Evolutionary conservation across 1,139 yeast genomes (phyloP).

Genomic region (Waltiozyma sp.): DNA sequence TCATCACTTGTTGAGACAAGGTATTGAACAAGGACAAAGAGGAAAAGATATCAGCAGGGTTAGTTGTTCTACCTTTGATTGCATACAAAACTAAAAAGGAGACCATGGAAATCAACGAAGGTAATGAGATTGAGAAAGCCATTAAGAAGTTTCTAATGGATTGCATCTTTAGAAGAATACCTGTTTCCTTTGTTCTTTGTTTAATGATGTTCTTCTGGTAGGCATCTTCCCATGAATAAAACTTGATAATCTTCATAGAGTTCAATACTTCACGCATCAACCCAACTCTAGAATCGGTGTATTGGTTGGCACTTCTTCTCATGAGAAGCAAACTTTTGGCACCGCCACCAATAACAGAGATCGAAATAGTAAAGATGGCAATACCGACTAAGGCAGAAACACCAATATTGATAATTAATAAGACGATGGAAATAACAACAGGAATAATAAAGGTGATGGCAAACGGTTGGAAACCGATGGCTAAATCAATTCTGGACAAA

Average conservation of each 20-base stretch:
- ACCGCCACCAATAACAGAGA: constrained; percentile 20
- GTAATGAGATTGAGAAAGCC: constrained; percentile 48
- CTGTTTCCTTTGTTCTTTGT: constrained; percentile 36
- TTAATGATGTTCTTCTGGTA: constrained; percentile 35
- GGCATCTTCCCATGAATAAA: constrained; percentile 41
- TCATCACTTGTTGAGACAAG: constrained; percentile 61
- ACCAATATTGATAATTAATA: constrained; percentile 62
- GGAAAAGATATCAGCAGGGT: constrained; percentile 69
- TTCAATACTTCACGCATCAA: constrained; percentile 38
- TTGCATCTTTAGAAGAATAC: constrained; percentile 37
- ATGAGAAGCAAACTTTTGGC: constrained; percentile 31
- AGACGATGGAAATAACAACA: constrained; percentile 45
- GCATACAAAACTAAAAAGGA: constrained; percentile 64
- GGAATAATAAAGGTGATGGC: constrained; percentile 54
- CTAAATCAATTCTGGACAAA: constrained; percentile 69
- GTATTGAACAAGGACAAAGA: constrained; percentile 68
- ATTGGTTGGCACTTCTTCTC: constrained; percentile 34
- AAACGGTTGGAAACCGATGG: constrained; percentile 60
- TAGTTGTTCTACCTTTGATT: constrained; percentile 30
- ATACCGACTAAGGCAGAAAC: constrained; percentile 62
- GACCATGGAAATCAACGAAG: constrained; percentile 58
- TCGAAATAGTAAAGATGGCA: constrained; percentile 35
- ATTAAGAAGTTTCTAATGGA: constrained; percentile 45
- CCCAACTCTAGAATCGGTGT: constrained; percentile 39
- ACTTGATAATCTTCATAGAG: constrained; percentile 42